These are phyloP conservation scores for Oehlia diaphana DNA, from an alignment of 192 early-diverging fungal species.

Conservation along the genomic window DNA sequence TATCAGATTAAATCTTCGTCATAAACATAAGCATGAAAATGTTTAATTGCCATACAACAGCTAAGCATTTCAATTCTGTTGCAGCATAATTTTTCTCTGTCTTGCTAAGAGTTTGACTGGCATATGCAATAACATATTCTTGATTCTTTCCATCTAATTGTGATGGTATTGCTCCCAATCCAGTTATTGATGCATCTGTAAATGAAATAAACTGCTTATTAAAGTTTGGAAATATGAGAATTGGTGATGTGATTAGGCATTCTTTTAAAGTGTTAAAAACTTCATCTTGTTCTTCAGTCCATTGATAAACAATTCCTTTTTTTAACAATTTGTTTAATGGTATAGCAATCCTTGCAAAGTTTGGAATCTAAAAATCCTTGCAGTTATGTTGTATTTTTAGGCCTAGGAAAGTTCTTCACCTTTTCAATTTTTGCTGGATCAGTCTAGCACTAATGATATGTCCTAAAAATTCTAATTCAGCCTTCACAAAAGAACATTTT, in stretches of 20 bases:
- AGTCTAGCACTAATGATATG: not conserved
- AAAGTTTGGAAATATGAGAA: too few relatives aligned
- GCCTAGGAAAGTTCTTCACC: slow-evolving; percentile 2
- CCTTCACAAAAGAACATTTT: too few relatives aligned
- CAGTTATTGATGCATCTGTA: too few relatives aligned
- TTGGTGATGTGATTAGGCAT: too few relatives aligned
- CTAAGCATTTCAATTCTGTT: slow-evolving; percentile 11
- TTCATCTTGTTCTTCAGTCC: too few relatives aligned
- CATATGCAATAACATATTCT: slow-evolving; percentile 1
- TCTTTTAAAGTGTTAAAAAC: too few relatives aligned
- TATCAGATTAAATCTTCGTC: not conserved
- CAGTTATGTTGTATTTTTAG: slow-evolving; percentile 4
- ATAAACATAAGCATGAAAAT: slow-evolving; percentile 35
- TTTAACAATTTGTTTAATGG: too few relatives aligned
- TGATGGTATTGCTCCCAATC: too few relatives aligned
- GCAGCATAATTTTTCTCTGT: slow-evolving; percentile 7
- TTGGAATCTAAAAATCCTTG: not conserved
- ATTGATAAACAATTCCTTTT: too few relatives aligned
- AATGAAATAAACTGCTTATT: too few relatives aligned
- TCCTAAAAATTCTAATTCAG: slow-evolving; percentile 13
- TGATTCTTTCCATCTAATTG: not conserved
- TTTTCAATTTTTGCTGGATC: slow-evolving; percentile 13
- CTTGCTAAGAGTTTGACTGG: not conserved
- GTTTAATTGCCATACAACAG: slow-evolving; percentile 22
- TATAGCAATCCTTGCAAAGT: too few relatives aligned